Base-by-base conservation (phyloP, 1,139 yeast species). In the Maudiozyma humilis region DNA sequence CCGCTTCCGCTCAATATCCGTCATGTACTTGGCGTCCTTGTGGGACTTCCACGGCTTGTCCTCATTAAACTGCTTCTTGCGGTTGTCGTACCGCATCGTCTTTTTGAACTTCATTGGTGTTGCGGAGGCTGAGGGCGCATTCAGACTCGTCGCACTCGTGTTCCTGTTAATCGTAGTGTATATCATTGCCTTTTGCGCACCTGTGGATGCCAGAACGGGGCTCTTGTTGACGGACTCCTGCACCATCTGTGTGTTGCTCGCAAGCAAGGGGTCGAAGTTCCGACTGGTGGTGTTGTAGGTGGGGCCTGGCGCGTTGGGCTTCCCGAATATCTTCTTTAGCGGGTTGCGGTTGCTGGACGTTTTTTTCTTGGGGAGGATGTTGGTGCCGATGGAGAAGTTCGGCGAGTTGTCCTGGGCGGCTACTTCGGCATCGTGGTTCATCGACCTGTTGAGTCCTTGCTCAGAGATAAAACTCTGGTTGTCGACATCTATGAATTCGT, bases 11-110 rank as follows among this genome's bases (percentile, higher is more conserved):
- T 91, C 97, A 34, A 70, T 73, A 27, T 82, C 89, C 0, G 85
- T 73, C 12, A 88, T 71, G 43, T 67, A 70, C 40, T 69, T 70
- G 10, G 79, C 71, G 49, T 79, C 84, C 36, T 69, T 70, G 59
- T 87, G 96, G 56, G 86, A 81, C 56, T 89, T 91, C 97, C 98
- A 91, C 0, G 97, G 97, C 62, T 89, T 89, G 51, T 85, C 87
- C 55, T 85, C 95, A 59, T 91, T 83, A 62, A 91, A 89, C 18
- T 65, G 61, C 36, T 70, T 65, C 34, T 45, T 51, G 8, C 17
- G 17, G 32, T 41, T 31, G 12, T 46, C 39, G 30, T 44, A 39
- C 38, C 48, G 44, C 49, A 42, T 46, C 12, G 51, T 47, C n/a
- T 42, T 44, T 31, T 43, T 48, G 20, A 47, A 43, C 32, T 34